Evolutionary conservation across 352 stramenopile species (phyloP).

Genomic region (Phytophthora tentaculata): DNA sequence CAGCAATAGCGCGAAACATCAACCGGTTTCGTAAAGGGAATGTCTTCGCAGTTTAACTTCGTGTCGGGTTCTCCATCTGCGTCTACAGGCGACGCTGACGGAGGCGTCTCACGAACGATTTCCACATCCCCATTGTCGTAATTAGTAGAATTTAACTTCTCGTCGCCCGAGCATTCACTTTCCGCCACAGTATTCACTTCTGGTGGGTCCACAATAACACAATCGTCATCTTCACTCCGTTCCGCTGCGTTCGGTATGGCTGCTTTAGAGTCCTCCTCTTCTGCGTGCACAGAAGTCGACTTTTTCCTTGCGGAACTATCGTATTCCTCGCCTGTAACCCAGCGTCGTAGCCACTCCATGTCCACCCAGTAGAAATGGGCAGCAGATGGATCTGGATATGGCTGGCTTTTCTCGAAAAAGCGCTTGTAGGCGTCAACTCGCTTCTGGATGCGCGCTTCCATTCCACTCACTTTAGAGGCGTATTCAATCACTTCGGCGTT

Average conservation of each 20-base stretch:
- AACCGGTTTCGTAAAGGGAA: constrained; percentile 64
- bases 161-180: constrained; percentile 27
- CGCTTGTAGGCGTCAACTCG: constrained; percentile 61
- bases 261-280: constrained; percentile 17
- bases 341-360: constrained; percentile 61
- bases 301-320: constrained; percentile 12
- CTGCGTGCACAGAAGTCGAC: constrained; percentile 15
- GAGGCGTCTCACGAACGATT: constrained; percentile 14
- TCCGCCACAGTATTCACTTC: constrained; percentile 11
- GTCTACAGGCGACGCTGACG: constrained; percentile 11
- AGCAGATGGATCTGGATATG: constrained; percentile 43
- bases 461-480: constrained; percentile 40
- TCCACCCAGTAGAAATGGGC: constrained; percentile 77
- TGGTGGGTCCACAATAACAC: constrained; percentile 27
- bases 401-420: constrained; percentile 64
- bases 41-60: constrained; percentile 37
- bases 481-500: constrained; percentile 57
- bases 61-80: constrained; percentile 6
- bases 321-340: constrained; percentile 68
- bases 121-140: constrained; percentile 21
- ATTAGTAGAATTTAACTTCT: background rate
- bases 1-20: constrained; percentile 61
- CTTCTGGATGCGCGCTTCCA: constrained; percentile 60
- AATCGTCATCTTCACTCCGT: constrained; percentile 25
- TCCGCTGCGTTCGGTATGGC: constrained; percentile 5